Evolutionary conservation across 495 filamentous ascomycete genomes (phyloP), one percentile per base, ranked within the genome.

Genomic region (Daldinia vernicosa): DNA sequence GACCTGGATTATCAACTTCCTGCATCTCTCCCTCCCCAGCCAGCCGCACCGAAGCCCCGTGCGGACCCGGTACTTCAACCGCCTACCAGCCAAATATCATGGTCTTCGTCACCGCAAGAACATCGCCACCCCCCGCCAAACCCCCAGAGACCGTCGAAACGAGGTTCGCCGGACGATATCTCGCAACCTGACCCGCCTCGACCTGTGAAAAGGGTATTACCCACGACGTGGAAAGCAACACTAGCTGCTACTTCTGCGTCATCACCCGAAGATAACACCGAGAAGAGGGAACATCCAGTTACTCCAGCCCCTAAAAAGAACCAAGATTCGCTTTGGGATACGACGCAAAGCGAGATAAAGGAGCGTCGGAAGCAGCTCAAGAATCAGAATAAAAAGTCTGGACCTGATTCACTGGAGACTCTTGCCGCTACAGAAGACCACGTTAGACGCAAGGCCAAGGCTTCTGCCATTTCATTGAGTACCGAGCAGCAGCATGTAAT

Each of bases 401-500:
- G 77, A 11, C 56, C 55, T 35, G 77, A 77, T 39, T 70, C 5
- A 14, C 77, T 79, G 24, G 78, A 81, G 54, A 73, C 78, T 39
- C 78, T 66, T 39, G 71, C 62, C 72, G 83, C 70, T 71, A 75
- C 67, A 69, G 81, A 77, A 75, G 83, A 76, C 60, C 75, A 70
- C 66, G 74, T 22, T 37, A 78, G 39, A 69, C 79, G 74, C 14
- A 70, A 76, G 6, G 27, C 78, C 19, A 88, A 85, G 66, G 59
- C 86, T n/a, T 80, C 88, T 0, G 79, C 83, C 8, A 86, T 97
- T 19, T 89, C 88, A 57, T 83, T 99, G 22, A 98, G 93, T 76
- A 85, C 90, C 1, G 95, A 99, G 77, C 95, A 99, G 78, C 82
- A 84, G 50, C 87, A 90, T 66, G 93, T 99, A n/a, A 83, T 95